Base-by-base conservation (phyloP, 495 filamentous ascomycete species). In the Pseudevernia furfuracea region DNA sequence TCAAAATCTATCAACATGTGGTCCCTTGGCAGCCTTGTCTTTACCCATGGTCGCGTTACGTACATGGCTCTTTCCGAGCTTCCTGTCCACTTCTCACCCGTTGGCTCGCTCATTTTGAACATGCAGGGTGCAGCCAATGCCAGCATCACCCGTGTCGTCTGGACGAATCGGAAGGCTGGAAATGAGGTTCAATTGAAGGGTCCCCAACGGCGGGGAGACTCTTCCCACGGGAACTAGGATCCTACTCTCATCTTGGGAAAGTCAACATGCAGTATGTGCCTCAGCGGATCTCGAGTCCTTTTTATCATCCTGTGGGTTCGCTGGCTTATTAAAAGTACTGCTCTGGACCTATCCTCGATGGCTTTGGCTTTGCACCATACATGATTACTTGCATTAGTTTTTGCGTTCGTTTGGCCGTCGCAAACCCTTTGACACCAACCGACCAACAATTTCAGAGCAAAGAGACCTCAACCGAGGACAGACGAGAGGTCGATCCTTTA, bases 11-110 rank as follows among this genome's bases (percentile, higher is more conserved):
- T 15, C 49, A 15, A 11, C 25, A 32, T 32, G 28, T 19, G 12
- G 14, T 19, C 7, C 12, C 9, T 53, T 30, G 10, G 7, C 15
- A 53, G 25, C 49, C 25, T 53, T 5, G 41, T 17, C 4, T 17
- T 53, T 15, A 53, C 49, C 49, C 49, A 53, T 53, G 49, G 14
- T 32, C 49, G 25, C 25, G 25, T 53, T 53, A 53, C 49, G 49
- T 53, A 32, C 25, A 19, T 30, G 49, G 49, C 25, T 53, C n/a
- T 25, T 49, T 10, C n/a, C 1, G 23, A 23, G 2, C 9, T 11
- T 11, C 41, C 49, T 6, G 10, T 14, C n/a, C 23, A 25, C 23
- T n/a, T n/a, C 5, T 30, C 1, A 53, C 4, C 25, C 49, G n/a
- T 30, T 30, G 49, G 49, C 14, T 53, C 21, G 25, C 49, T 15